A percentile compares a stretch with the other conserved stretches of the same genome.
phyloP scores from a whole-genome alignment of 75 land plant genomes.

The Selaginella tamariscina region DNA sequence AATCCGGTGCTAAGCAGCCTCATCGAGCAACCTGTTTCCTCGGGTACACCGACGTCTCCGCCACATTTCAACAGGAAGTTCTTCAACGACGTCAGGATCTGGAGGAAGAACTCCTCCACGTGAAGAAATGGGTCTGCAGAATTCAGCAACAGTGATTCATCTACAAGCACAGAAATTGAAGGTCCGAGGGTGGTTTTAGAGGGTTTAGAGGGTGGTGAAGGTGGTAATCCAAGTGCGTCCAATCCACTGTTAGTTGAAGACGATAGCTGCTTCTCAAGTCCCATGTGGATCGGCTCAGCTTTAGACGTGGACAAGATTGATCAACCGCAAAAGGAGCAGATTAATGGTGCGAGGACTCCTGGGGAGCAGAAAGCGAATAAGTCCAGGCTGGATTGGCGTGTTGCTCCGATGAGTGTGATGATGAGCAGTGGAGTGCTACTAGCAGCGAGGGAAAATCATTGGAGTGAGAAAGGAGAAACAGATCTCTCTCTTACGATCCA shows the following conservation, averaged over 20 bases:
- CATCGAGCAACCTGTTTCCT: slow-evolving; percentile 28
- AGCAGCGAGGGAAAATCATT: too few species aligned
- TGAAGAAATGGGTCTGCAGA: not conserved
- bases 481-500: too few species aligned
- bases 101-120: slow-evolving; percentile 55
- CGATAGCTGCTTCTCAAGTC: not conserved
- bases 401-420: not conserved
- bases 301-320: not conserved
- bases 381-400: not conserved
- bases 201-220: too few species aligned
- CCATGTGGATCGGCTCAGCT: not conserved
- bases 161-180: not conserved
- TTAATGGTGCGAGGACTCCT: not conserved
- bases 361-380: not conserved
- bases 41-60: slow-evolving; percentile 45
- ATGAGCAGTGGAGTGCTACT: too few species aligned
- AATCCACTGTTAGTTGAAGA: not conserved
- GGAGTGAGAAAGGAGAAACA: too few species aligned
- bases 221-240: not conserved
- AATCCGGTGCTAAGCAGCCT: slow-evolving; percentile 31
- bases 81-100: slow-evolving; percentile 59
- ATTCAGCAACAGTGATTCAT: not conserved
- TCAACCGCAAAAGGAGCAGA: too few species aligned
- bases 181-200: not conserved
- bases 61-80: slow-evolving; percentile 75